Evolutionary conservation across 495 filamentous ascomycete species (phyloP).

Genomic region (Gamarada debralockiae): DNA sequence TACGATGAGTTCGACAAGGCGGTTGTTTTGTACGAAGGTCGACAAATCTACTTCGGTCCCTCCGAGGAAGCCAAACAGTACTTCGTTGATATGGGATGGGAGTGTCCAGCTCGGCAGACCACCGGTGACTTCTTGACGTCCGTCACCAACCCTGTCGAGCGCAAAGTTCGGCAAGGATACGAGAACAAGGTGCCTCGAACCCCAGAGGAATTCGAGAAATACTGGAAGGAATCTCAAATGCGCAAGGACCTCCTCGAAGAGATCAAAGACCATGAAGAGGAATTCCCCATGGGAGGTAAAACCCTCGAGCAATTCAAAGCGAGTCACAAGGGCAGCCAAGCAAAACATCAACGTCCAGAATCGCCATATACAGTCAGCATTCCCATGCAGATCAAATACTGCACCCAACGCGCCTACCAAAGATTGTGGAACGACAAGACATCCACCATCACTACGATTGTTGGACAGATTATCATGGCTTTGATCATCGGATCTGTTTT

Average conservation of each 20-base stretch:
- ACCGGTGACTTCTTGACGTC: conserved; percentile 72
- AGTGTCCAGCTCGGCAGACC: conserved; percentile 49
- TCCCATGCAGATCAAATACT: conserved; percentile 52
- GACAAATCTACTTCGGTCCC: conserved; percentile 65
- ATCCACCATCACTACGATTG: conserved; percentile 63
- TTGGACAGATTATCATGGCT: conserved; percentile 61
- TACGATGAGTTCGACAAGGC: conserved; percentile 61
- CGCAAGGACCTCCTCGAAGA: conserved; percentile 52
- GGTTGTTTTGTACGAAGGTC: conserved; percentile 60
- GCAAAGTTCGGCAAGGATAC: conserved; percentile 56
- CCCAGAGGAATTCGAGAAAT: conserved; percentile 62
- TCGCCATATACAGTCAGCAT: conserved; percentile 62
- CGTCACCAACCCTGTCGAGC: conserved; percentile 63
- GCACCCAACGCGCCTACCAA: conserved; percentile 58
- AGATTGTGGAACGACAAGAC: conserved; percentile 69
- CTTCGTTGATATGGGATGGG: conserved; percentile 57
- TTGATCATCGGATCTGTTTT: conserved; percentile 43
- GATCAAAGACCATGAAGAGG: conserved; percentile 63
- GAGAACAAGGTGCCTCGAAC: conserved; percentile 64
- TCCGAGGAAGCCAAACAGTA: conserved; percentile 54
- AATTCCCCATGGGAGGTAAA: conserved; percentile 58
- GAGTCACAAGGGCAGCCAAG: conserved; percentile 50
- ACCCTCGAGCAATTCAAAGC: not conserved
- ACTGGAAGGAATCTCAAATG: conserved; percentile 52
- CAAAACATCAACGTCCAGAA: conserved; percentile 50